Conservation (phyloP, 805 yeast species). For the Candida coquimbonensis region DNA sequence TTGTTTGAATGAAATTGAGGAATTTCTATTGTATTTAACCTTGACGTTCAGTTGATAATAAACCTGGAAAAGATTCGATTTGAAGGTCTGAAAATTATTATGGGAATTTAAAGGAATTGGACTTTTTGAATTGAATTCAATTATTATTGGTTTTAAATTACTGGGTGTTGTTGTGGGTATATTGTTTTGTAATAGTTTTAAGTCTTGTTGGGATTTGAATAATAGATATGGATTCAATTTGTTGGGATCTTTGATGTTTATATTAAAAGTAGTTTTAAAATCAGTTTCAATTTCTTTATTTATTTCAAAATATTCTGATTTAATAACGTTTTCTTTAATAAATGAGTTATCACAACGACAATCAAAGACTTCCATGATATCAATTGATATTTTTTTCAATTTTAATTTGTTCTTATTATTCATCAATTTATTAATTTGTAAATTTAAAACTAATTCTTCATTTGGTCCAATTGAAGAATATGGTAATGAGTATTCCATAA, state of each 20-base stretch:
- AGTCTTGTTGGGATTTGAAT: conserved; percentile 26
- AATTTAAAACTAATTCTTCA: conserved; percentile 36
- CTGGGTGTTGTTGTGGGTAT: conserved; percentile 15
- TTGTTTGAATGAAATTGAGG: conserved; percentile 40
- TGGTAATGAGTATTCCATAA: conserved; percentile 40
- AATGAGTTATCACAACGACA: conserved; percentile 31
- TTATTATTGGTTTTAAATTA: conserved; percentile 24
- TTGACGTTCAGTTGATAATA: conserved; percentile 38
- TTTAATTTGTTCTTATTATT: conserved; percentile 19
- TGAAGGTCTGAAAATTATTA: conserved; percentile 37
- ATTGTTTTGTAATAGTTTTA: conserved; percentile 22
- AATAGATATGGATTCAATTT: conserved; percentile 19
- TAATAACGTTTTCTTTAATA: conserved; percentile 37
- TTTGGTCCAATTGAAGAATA: conserved; percentile 52
- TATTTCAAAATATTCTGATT: conserved; percentile 13
- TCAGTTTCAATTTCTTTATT: conserved; percentile 10
- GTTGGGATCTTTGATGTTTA: not conserved
- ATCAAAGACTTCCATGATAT: conserved; percentile 47
- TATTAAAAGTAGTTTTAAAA: conserved; percentile 23
- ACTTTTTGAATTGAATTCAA: conserved; percentile 14
- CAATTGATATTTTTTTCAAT: conserved; percentile 39
- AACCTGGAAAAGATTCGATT: conserved; percentile 44
- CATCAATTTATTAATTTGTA: conserved; percentile 32
- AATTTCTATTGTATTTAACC: conserved; percentile 44
- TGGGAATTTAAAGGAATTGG: conserved; percentile 33